A percentile compares a stretch with the other conserved stretches of the same genome.
These are phyloP conservation scores for Penicillium silybi DNA, from an alignment of 495 filamentous ascomycete genomes.

Conservation along the genomic window DNA sequence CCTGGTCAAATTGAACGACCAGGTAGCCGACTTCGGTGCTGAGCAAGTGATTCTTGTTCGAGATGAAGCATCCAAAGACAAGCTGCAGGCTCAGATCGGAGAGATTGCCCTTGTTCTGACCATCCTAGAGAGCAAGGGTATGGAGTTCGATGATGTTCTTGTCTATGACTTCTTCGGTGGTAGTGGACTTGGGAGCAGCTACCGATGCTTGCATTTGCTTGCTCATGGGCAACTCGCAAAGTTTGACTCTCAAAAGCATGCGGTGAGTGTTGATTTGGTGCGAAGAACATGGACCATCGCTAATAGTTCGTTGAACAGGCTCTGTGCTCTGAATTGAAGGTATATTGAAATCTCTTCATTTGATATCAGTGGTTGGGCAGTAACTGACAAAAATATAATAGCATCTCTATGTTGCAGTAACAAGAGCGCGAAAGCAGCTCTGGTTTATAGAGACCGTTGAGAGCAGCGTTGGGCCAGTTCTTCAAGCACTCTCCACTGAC, in stretches of 20 bases:
- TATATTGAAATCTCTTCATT: not conserved
- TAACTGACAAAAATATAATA: conserved; percentile 1
- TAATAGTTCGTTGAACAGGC: conserved; percentile 1
- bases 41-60: conserved; percentile 43
- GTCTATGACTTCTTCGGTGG: conserved; percentile 31
- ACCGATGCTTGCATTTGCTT: conserved; percentile 10
- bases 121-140: conserved; percentile 42
- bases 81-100: conserved; percentile 25
- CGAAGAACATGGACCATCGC: not conserved
- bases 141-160: conserved; percentile 46
- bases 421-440: conserved; percentile 22
- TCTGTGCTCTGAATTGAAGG: conserved; percentile 26
- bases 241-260: conserved; percentile 23
- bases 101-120: conserved; percentile 36
- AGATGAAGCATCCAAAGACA: conserved; percentile 28
- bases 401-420: conserved; percentile 29
- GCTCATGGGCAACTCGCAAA: not conserved
- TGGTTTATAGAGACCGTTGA: conserved; percentile 23
- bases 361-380: not conserved
- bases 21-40: conserved; percentile 36
- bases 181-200: conserved; percentile 15
- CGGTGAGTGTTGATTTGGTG: not conserved
- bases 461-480: conserved; percentile 6
- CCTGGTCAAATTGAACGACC: conserved; percentile 20
- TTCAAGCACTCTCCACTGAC: conserved; percentile 6